Conservation (phyloP, 1,139 yeast genomes). For the Eremothecium sinecaudum region DNA sequence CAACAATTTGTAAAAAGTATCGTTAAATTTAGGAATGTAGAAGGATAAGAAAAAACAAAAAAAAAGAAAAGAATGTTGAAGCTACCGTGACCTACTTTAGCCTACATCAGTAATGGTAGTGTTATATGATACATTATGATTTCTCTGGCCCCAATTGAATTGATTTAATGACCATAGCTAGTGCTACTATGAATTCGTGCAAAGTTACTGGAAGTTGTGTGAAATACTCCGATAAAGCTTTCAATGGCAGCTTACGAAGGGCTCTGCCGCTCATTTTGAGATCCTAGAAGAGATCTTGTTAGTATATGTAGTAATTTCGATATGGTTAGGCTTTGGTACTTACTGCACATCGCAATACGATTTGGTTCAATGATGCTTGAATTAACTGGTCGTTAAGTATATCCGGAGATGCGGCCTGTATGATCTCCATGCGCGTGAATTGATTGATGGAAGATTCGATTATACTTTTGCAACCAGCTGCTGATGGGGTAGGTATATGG, state of each 20-base stretch:
- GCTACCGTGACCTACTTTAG: too few relatives aligned
- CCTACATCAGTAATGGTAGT: too few relatives aligned
- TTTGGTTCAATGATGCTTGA: constrained; percentile 10
- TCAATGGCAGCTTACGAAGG: constrained; percentile 23
- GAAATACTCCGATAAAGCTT: constrained; percentile 25
- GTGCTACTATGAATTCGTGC: constrained; percentile 20
- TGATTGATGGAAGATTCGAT: constrained; percentile 19
- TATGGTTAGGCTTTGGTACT: constrained; percentile 11
- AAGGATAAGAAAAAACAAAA: too few relatives aligned
- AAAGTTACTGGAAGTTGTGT: constrained; percentile 20
- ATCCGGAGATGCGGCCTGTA: constrained; percentile 8
- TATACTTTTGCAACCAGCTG: constrained; percentile 22
- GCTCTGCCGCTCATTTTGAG: constrained; percentile 25
- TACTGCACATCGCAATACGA: constrained; percentile 23
- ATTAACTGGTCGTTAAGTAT: constrained; percentile 8
- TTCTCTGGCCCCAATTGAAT: not conserved
- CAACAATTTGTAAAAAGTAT: too few relatives aligned
- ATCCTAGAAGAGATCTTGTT: not conserved
- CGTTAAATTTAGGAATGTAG: too few relatives aligned
- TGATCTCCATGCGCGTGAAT: constrained; percentile 14
- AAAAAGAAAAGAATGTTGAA: too few relatives aligned
- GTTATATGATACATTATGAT: too few relatives aligned
- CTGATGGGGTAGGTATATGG: constrained; percentile 28
- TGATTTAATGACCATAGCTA: constrained; percentile 14
- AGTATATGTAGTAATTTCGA: not conserved